Conservation (phyloP, 495 filamentous ascomycete genomes). For the Xylaria bambusicola region DNA sequence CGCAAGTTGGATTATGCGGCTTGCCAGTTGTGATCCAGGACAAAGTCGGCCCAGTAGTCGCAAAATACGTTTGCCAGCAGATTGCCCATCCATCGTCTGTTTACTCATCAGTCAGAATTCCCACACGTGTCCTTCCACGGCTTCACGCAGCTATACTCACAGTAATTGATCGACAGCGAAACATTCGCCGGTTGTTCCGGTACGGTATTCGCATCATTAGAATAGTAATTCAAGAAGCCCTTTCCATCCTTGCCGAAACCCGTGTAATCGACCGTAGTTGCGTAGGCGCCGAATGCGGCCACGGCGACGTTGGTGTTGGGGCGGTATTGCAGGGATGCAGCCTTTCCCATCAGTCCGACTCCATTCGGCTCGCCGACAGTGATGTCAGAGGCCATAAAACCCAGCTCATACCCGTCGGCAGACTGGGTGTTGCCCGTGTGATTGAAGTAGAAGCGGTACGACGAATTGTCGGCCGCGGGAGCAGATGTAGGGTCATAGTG, state of each 20-base stretch:
- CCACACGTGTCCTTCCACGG: neutral
- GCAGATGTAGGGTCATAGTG: slow-evolving; percentile 2
- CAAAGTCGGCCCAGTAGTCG: neutral
- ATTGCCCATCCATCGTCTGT: slow-evolving; percentile 1
- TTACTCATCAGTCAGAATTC: neutral
- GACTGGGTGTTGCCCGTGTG: slow-evolving; percentile 4
- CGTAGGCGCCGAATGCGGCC: neutral
- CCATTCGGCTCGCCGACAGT: neutral
- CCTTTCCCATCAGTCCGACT: slow-evolving; percentile 6
- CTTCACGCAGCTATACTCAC: neutral
- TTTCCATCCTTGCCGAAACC: neutral
- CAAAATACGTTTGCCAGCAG: slow-evolving; percentile 4
- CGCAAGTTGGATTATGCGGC: slow-evolving; percentile 13
- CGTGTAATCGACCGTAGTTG: neutral
- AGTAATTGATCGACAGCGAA: neutral
- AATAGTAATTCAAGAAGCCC: neutral
- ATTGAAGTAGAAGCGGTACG: slow-evolving; percentile 13
- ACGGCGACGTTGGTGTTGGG: slow-evolving; percentile 14
- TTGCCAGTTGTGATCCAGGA: slow-evolving; percentile 9
- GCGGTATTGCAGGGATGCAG: slow-evolving; percentile 6
- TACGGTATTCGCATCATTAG: neutral
- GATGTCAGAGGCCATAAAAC: slow-evolving; percentile 8
- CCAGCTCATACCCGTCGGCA: neutral
- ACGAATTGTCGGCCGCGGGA: slow-evolving; percentile 3
- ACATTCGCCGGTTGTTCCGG: neutral